Conservation (phyloP, 495 filamentous ascomycete genomes). For the Cercophora sp. region DNA sequence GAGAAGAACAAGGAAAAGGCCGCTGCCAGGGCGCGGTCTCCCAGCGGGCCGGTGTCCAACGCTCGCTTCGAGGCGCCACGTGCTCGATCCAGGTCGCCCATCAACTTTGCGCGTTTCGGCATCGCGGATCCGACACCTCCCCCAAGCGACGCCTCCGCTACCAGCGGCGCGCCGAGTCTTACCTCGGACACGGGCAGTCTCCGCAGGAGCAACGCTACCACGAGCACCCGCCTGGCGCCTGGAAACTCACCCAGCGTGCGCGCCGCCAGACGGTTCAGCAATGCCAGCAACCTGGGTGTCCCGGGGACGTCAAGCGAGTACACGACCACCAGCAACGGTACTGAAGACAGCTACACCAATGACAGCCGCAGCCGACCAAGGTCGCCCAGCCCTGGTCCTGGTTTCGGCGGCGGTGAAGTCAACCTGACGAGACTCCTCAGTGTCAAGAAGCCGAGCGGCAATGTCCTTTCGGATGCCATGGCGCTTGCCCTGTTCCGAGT, state of each 20-base stretch:
- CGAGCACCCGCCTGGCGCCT: constrained; percentile 2
- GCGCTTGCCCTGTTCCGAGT: constrained; percentile 29
- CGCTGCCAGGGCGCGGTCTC: constrained; percentile 1
- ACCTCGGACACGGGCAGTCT: constrained; percentile 4
- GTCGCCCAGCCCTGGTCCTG: constrained; percentile 1
- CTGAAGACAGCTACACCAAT: constrained; percentile 1
- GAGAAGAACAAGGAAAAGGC: constrained; percentile 20
- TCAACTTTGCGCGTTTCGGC: constrained; percentile 4
- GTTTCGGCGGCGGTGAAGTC: constrained; percentile 11
- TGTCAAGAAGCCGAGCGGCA: constrained; percentile 23
- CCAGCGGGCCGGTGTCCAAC: not conserved
- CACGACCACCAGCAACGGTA: constrained; percentile 1
- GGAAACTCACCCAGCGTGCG: not conserved
- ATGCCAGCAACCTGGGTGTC: constrained; percentile 10
- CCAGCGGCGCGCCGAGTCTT: not conserved
- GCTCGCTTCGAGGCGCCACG: constrained; percentile 25
- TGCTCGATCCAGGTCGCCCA: constrained; percentile 15
- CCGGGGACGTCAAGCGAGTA: constrained; percentile 4
- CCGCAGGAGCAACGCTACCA: constrained; percentile 21
- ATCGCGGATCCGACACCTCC: not conserved
- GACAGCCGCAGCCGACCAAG: constrained; percentile 6
- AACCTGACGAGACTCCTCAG: constrained; percentile 28
- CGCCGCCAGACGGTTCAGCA: constrained; percentile 10
- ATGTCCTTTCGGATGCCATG: constrained; percentile 30
- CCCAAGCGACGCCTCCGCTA: not conserved